Percentiles rank a stretch among this genome's conserved stretches.
Conservation (phyloP, 495 filamentous ascomycete species). For the Penicillium argentinense region DNA sequence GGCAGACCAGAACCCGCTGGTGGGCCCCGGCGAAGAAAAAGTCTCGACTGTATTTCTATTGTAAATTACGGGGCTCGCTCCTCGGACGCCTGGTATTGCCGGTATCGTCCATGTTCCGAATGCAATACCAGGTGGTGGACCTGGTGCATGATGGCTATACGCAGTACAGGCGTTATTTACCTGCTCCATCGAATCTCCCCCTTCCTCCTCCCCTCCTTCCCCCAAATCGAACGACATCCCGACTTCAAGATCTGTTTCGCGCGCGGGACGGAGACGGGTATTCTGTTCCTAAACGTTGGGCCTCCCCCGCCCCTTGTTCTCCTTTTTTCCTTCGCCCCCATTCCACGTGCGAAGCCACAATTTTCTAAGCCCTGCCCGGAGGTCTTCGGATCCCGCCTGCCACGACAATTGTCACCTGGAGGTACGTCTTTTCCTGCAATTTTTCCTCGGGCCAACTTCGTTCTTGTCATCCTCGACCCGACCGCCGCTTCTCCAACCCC, state of each 20-base stretch:
- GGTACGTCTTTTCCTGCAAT: slow-evolving; percentile 17
- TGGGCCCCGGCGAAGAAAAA: neutral
- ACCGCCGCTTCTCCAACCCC: neutral
- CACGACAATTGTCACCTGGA: slow-evolving; percentile 12
- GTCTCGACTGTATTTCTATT: neutral
- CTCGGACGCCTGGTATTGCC: neutral
- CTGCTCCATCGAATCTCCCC: neutral
- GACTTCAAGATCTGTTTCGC: no score
- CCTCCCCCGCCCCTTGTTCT: slow-evolving; percentile 6
- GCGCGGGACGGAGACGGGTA: no score
- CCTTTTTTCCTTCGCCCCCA: slow-evolving; percentile 11
- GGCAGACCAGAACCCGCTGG: no score
- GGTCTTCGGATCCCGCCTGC: slow-evolving; percentile 23
- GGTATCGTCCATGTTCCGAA: neutral
- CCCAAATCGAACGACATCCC: neutral
- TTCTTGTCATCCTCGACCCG: neutral
- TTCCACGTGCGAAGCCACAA: slow-evolving; percentile 29
- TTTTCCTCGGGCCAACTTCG: neutral
- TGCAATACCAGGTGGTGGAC: slow-evolving; percentile 23
- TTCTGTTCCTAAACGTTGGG: no score
- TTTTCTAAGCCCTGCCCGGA: slow-evolving; percentile 22
- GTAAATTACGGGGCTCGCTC: neutral
- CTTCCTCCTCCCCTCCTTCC: slow-evolving; percentile 2
- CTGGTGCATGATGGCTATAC: slow-evolving; percentile 8
- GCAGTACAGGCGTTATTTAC: neutral